Conservation (phyloP, 148 eudicot species). For the Limonium bicolor region DNA sequence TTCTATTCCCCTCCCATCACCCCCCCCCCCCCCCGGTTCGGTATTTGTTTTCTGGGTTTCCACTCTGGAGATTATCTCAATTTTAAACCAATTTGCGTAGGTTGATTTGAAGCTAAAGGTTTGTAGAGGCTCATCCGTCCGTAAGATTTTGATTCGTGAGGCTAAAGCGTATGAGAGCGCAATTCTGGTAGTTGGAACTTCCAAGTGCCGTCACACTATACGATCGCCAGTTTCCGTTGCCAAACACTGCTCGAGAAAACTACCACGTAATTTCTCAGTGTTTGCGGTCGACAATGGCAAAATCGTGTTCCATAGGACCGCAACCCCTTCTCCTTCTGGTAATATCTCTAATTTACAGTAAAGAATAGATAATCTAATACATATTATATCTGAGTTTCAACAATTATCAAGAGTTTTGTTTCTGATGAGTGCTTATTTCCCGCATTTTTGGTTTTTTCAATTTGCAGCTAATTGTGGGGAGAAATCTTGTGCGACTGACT, state of each 20-base stretch:
- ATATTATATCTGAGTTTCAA: too few relatives aligned
- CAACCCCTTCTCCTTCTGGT: constrained; percentile 15
- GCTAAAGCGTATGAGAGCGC: constrained; percentile 28
- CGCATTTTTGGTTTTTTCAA: too few relatives aligned
- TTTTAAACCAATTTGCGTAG: constrained; percentile 12
- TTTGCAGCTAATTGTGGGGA: constrained; percentile 9
- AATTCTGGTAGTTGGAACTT: constrained; percentile 37
- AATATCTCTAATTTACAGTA: too few relatives aligned
- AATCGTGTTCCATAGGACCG: constrained; percentile 29
- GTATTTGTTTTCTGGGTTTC: not conserved
- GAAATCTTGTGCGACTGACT: constrained; percentile 1
- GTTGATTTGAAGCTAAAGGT: constrained; percentile 67
- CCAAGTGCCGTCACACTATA: constrained; percentile 29
- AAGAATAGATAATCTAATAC: too few relatives aligned
- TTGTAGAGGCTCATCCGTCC: constrained; percentile 47
- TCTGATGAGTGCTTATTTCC: too few relatives aligned
- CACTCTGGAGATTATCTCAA: too few relatives aligned
- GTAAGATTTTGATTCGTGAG: constrained; percentile 41
- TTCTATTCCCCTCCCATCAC: too few relatives aligned
- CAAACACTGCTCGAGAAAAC: constrained; percentile 56
- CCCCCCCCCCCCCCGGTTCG: too few relatives aligned
- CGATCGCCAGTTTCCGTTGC: constrained; percentile 54
- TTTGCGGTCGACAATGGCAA: constrained; percentile 57
- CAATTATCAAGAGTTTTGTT: too few relatives aligned
- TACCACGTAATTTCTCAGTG: constrained; percentile 29